Evolutionary conservation across 2,329 filamentous ascomycete species (phyloP), one percentile per base, ranked within the genome.

Genomic region (Penicillium frequentans): DNA sequence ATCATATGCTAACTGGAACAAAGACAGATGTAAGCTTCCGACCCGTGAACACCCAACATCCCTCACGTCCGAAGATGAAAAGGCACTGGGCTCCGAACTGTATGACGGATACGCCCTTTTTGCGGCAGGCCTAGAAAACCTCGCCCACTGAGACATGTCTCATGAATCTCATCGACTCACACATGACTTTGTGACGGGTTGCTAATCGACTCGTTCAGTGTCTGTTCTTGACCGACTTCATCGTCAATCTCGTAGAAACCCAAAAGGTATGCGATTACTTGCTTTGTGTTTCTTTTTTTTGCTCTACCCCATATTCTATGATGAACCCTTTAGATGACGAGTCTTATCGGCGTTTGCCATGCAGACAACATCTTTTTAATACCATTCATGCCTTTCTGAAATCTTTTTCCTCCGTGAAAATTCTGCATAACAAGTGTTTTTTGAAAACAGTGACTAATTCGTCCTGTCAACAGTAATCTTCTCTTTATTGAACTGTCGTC

Each of bases 81-180:
- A 83, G 90, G 92, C 92, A 96, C 92, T 96, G 92, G 92, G 92
- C 92, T 93, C 92, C 89, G 91, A 96, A 74, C 73, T 75, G 74
- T 77, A 86, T 91, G 91, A 92, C 82, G 90, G 92, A 86, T 85
- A 89, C 86, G 91, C 91, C 90, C 57, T 72, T 79, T 84, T 90
- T 90, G 91, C 79, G 91, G 90, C 91, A 96, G 91, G 92, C 92
- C 91, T 96, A 96, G 91, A 96, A 96, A 96, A 96, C 93, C 92
- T 96, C 87, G 91, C 90, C 92, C 90, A 93, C 92, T 96, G 92
- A 96, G 80, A 72, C 61, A 55, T 50, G 29, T 45, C 53, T 60
- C 66, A 54, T 49, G 54, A 42, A 49, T 60, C 51, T 56, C 56
- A 67, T 63, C 53, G 54, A 57, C 59, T 67, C 60, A 58, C 47